These are phyloP conservation scores for Aspergillus quadricinctus DNA, from an alignment of 2,329 filamentous ascomycete genomes.

Conservation along the genomic window DNA sequence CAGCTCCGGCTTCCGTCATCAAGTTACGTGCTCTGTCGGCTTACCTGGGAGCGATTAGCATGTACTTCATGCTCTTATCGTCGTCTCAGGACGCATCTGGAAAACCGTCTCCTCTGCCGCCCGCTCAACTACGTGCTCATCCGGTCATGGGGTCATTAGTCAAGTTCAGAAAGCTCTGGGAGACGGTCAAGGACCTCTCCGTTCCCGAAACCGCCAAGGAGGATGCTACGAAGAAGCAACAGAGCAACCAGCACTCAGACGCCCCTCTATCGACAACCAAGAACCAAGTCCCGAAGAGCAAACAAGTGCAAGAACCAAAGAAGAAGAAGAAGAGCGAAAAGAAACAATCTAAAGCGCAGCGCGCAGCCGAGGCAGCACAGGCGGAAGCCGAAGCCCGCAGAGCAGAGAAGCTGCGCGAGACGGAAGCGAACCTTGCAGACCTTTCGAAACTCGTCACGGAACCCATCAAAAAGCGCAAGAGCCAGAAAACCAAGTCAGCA, in stretches of 20 bases:
- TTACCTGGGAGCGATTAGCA: conserved; percentile 79
- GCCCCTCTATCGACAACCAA: conserved; percentile 14
- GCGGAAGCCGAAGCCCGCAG: conserved; percentile 51
- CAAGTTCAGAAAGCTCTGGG: conserved; percentile 76
- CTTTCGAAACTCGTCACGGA: conserved; percentile 59
- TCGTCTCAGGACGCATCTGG: conserved; percentile 62
- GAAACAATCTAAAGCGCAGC: conserved; percentile 47
- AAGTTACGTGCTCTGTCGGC: conserved; percentile 79
- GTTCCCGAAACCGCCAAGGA: conserved; percentile 40
- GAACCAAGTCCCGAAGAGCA: conserved; percentile 32
- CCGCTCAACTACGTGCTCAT: conserved; percentile 80
- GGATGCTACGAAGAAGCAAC: conserved; percentile 16
- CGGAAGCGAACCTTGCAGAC: conserved; percentile 69
- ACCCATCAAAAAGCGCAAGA: conserved; percentile 45
- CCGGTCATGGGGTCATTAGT: conserved; percentile 83
- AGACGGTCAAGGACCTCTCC: conserved; percentile 64
- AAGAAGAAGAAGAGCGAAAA: conserved; percentile 31
- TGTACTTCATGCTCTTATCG: conserved; percentile 93
- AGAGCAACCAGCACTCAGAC: conserved; percentile 20
- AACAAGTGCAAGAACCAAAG: conserved; percentile 36
- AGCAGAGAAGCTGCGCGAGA: conserved; percentile 50
- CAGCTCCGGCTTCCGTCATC: conserved; percentile 55
- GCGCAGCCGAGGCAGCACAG: conserved; percentile 50
- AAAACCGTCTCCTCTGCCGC: conserved; percentile 59
- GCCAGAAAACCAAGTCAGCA: conserved; percentile 29